Evolutionary conservation across 1,284 basidiomycete genomes (phyloP).

Genomic region (Wallemia mellicola): DNA sequence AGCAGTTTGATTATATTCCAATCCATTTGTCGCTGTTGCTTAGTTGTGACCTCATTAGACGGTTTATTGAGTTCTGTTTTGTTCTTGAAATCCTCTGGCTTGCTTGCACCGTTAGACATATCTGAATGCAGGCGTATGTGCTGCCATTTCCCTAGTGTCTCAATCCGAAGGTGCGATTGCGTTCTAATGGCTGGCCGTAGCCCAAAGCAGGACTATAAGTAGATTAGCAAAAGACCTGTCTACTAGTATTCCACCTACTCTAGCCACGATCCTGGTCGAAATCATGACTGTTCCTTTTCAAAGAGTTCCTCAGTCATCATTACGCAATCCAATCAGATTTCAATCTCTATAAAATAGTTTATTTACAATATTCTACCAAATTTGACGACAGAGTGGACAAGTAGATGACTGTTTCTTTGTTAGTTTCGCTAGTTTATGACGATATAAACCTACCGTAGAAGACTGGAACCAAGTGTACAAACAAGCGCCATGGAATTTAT

Average conservation of each 20-base stretch:
- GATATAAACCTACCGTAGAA: not conserved
- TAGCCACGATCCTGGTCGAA: no score
- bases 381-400: not conserved
- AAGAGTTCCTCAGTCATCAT: not conserved
- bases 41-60: not conserved
- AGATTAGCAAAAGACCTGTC: no score
- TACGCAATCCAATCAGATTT: not conserved
- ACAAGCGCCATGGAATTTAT: conserved; percentile 76
- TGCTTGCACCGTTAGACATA: not conserved
- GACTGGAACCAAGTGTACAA: conserved; percentile 31
- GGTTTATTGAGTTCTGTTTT: not conserved
- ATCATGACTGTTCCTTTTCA: not conserved
- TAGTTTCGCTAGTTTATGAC: not conserved
- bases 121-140: not conserved
- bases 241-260: no score
- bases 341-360: not conserved
- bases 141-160: not conserved
- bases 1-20: conserved; percentile 25
- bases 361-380: not conserved
- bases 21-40: conserved; percentile 14
- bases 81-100: not conserved
- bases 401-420: not conserved
- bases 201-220: not conserved
- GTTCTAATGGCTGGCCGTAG: not conserved
- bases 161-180: not conserved